Base-by-base conservation (phyloP, 2,329 filamentous ascomycete genomes). In the Penicillium sp. region DNA sequence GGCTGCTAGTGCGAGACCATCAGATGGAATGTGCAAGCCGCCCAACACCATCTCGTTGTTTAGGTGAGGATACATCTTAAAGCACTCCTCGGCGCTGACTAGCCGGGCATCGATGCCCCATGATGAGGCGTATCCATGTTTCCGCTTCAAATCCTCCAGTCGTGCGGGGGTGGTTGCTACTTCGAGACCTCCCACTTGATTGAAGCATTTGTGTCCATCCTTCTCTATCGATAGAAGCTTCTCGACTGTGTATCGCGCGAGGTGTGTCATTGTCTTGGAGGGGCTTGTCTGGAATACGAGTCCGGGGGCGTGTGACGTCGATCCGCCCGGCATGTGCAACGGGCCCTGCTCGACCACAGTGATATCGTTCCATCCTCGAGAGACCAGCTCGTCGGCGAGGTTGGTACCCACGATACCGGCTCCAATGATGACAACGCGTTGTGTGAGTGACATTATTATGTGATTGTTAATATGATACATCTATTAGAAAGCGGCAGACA, bases 291-390 rank as follows among this genome's bases (percentile, higher is more conserved):
- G 84, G 64, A 86, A 87, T 0, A 87, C 84, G 3, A 87, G 77
- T 0, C 85, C 85, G 0, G 85, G 85, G 5, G 85, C 85, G 61
- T 87, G 85, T 7, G 84, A 87, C 7, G 85, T 87, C 29, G 85
- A 87, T 44, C 85, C 85, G 27, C 85, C 85, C 0, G 85, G 85
- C 79, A 87, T 82, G 57, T 77, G 73, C 61, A 87, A 69, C 3
- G 85, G 85, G 0, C 85, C 85, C 69, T 87, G 85, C 61, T 87
- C 85, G 60, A 87, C 73, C 49, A 87, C 84, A 19, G 84, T 87
- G 69, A 87, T 84, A 68, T 87, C 72, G 53, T 69, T 80, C 84
- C 85, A 87, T 75, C 85, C 85, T 65, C 83, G 80, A 25, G 78
- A 77, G 62, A 84, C 78, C 65, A 87, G 79, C 77, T 87, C 85